Base-by-base conservation (phyloP, 106 monocot genomes). In the Xerophyta viscosa region DNA sequence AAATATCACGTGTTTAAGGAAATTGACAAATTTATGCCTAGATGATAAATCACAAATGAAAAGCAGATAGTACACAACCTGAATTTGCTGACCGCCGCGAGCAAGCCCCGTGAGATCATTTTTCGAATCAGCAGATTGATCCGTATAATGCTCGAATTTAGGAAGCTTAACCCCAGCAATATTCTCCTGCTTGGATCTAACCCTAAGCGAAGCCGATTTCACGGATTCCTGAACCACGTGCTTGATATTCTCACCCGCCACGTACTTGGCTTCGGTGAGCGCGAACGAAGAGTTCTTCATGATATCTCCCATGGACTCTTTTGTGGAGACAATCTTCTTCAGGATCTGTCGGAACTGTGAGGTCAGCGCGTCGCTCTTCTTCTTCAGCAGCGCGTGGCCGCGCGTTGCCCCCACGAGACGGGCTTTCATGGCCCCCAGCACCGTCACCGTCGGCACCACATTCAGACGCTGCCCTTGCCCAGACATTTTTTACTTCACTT, bases 401-500 rank as follows among this genome's bases (percentile, higher is more conserved):
- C 94, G 74, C 22, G 94, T 94, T 20, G 94, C 94, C 23, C 88
- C 94, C 11, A 84, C 51, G 0, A 94, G 77, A 24, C 88, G 94
- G 18, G 81, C 84, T 61, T 94, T 94, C 84, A 94, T 76, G 23
- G 76, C 75, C 3, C 94, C 94, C 2, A 88, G 84, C 94, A 96
- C 71, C 30, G 94, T 96, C 61, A 88, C 88, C 20, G 94, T 96
- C 23, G 94, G 94, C n/a, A 88, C 94, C 65, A 96, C 94, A 43
- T 42, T 88, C 51, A 96, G 68, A 6, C 94, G 63, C 69, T 96
- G 81, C 41, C 62, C 57, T 51, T 84, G 81, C 9, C 94, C 88
- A 2, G 88, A 70, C 94, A 96, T 94, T n/a, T n/a, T n/a, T n/a
- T n/a, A n/a, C n/a, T n/a, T n/a, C n/a, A n/a, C n/a, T n/a, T n/a